Conservation (phyloP, 495 filamentous ascomycete species). For the Extremus antarcticus region DNA sequence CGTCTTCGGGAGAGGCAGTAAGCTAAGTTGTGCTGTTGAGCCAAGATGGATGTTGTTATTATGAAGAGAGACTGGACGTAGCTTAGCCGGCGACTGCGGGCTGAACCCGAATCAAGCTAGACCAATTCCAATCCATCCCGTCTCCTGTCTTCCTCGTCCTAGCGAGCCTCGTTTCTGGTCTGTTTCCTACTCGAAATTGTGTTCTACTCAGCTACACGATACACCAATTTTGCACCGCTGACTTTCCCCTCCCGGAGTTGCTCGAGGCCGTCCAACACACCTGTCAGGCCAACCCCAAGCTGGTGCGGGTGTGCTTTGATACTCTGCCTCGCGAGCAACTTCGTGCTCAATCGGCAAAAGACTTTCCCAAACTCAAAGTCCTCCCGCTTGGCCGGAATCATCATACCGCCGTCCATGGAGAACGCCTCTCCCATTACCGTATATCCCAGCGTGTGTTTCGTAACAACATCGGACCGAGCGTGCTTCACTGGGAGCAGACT, state of each 20-base stretch:
- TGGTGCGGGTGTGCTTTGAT: constrained; percentile 39
- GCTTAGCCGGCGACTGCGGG: no score
- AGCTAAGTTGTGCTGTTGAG: no score
- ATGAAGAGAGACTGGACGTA: no score
- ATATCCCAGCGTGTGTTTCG: constrained; percentile 10
- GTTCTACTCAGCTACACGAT: no score
- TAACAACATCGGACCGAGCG: constrained; percentile 10
- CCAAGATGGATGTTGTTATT: no score
- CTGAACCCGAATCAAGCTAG: no score
- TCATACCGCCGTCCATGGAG: not conserved
- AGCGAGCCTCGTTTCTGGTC: no score
- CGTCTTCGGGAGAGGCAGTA: no score
- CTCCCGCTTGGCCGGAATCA: constrained; percentile 13
- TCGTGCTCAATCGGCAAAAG: constrained; percentile 28
- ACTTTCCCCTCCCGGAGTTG: constrained; percentile 39
- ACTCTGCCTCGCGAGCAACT: constrained; percentile 37
- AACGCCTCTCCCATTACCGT: not conserved
- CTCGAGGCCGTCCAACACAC: constrained; percentile 41
- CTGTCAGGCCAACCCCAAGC: constrained; percentile 38
- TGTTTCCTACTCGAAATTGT: no score
- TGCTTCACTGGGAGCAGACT: constrained; percentile 20
- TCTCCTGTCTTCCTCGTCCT: no score
- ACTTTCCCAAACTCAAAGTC: constrained; percentile 33
- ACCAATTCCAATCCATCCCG: no score
- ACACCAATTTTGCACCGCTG: constrained; percentile 48